Evolutionary conservation across 2,329 filamentous ascomycete genomes (phyloP), one percentile per base, ranked within the genome.

Genomic region (Xylaria hypoxylon): DNA sequence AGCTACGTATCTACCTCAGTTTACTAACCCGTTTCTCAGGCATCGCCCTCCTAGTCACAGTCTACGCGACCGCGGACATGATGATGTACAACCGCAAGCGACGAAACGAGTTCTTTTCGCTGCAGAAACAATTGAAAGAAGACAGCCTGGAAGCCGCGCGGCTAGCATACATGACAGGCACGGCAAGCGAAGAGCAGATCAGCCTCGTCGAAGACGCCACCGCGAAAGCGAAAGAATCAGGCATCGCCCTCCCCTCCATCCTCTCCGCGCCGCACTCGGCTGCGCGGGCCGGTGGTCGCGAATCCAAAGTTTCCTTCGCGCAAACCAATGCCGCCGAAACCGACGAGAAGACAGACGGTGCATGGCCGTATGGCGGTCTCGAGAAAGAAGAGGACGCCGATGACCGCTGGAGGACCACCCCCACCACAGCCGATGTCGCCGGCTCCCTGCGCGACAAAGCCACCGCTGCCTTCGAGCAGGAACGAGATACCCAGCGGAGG

Each of bases 1-100:
- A 38, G 11, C 35, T 11, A 48, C 13, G 24, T 17, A 26, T 28
- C 22, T n/a, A n/a, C 26, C 15, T 15, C 7, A 28, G 15, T 28
- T 3, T 13, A 31, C 55, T 58, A 63, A 63, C 50, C 0, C 22
- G 24, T 0, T 42, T 42, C 33, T 17, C 65, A 88, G 86, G 81
- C 56, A 80, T 89, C 67, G 86, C 86, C 67, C 81, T 83, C 70
- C 79, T 88, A 31, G 80, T 87, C 45, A 88, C 85, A 61, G 79
- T 84, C 68, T 89, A 88, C 80, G 87, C 87, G 40, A 84, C 86
- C 19, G 84, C 82, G 80, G 87, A 89, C 77, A 89, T 89, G 87
- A 80, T 88, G 67, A 80, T 82, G 60, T 85, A 86, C 78, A 89
- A 89, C 81, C 84, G 84, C 73, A 84, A 85, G 78, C 86, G 86